A percentile compares a stretch with the other conserved stretches of the same genome.
These are phyloP conservation scores for Suhomyces xylopsoci DNA, from an alignment of 805 yeast genomes.

Conservation along the genomic window DNA sequence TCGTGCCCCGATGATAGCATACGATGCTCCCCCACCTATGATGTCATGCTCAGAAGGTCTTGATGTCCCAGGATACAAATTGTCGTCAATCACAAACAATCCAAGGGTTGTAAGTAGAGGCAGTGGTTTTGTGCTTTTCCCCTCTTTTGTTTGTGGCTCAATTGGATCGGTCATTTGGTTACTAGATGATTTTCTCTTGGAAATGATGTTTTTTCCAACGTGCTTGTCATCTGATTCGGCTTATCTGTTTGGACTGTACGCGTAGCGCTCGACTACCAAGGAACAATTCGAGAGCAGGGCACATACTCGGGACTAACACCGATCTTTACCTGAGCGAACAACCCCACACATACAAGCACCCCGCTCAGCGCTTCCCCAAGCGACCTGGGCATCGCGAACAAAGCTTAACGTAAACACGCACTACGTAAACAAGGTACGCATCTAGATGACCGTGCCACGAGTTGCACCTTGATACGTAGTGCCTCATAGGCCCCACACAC, in stretches of 20 bases:
- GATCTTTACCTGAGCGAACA: neutral
- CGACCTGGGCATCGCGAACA: neutral
- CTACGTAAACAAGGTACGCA: neutral
- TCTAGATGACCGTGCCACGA: neutral
- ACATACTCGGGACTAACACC: neutral
- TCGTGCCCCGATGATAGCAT: conserved; percentile 71
- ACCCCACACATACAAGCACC: neutral
- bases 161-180: neutral
- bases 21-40: conserved; percentile 90
- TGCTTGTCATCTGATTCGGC: neutral
- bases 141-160: neutral
- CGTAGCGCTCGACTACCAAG: neutral
- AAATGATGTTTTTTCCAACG: neutral
- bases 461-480: neutral
- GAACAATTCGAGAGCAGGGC: neutral
- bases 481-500: neutral
- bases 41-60: conserved; percentile 44
- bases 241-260: neutral
- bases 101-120: conserved; percentile 63
- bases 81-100: conserved; percentile 88
- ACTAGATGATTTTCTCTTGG: neutral
- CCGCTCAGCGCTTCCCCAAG: neutral
- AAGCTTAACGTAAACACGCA: neutral
- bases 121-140: neutral
- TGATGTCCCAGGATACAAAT: conserved; percentile 49